phyloP scores from a whole-genome alignment of 805 yeast genomes.

The Candida jianshihensis region DNA sequence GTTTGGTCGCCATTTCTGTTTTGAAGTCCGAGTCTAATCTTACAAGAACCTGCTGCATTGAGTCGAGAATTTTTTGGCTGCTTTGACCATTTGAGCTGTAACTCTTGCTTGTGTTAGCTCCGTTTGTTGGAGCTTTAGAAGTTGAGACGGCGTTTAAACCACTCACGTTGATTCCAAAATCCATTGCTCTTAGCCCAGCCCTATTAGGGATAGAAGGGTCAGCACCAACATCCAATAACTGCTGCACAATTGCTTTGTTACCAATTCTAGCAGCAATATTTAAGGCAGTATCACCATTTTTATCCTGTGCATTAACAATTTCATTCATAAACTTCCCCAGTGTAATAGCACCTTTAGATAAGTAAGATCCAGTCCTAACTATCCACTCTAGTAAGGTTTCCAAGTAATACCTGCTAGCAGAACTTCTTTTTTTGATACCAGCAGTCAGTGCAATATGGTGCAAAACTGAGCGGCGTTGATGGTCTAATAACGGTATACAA shows the following conservation, averaged over 20 bases:
- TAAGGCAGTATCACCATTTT: constrained; percentile 90
- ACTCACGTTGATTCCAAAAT: constrained; percentile 64
- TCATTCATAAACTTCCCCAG: constrained; percentile 55
- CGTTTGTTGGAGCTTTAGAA: neutral
- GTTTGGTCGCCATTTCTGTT: constrained; percentile 47
- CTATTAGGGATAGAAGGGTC: constrained; percentile 72
- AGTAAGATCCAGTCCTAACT: constrained; percentile 43
- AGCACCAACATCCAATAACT: constrained; percentile 82
- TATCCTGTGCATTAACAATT: constrained; percentile 82
- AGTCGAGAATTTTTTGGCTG: constrained; percentile 37
- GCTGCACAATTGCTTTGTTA: constrained; percentile 71
- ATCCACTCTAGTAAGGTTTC: constrained; percentile 75
- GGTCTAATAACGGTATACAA: constrained; percentile 56
- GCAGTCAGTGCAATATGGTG: constrained; percentile 84
- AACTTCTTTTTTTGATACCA: constrained; percentile 66
- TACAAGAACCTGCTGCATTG: constrained; percentile 43
- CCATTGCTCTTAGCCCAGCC: constrained; percentile 79
- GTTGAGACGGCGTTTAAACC: constrained; percentile 7
- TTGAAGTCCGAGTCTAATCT: constrained; percentile 54
- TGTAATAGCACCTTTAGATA: constrained; percentile 40
- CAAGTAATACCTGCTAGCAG: constrained; percentile 67
- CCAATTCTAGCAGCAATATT: constrained; percentile 91
- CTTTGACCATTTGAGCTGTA: constrained; percentile 12
- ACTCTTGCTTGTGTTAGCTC: too few relatives aligned
- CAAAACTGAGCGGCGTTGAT: constrained; percentile 68